Evolutionary conservation across 257 asterid species (phyloP), one percentile per base, ranked within the genome.

Genomic region (Lycium barbarum): DNA sequence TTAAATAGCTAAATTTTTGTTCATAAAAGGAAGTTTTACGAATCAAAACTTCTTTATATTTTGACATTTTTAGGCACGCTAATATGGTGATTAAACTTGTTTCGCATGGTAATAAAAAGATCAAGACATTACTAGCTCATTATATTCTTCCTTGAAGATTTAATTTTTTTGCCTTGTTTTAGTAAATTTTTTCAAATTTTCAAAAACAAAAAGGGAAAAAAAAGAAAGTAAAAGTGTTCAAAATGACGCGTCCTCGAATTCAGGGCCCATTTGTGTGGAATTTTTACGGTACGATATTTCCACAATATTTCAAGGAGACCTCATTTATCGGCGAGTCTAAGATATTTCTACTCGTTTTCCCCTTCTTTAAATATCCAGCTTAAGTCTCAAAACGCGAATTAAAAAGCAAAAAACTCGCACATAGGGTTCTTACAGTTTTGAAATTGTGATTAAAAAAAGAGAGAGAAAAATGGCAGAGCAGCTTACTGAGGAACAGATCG

Each of bases 401-500:
- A 26, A 26, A 74, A 49, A 49, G 6, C 61, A 74, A 49, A 73
- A 73, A 0, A 35, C 62, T 49, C 33, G 38, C 13, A 1, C 81
- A 74, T 22, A 74, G 63, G 82, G 49, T 76, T 76, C 26, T 49
- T 38, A 15, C 53, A 15, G 13, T 68, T 59, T 14, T 15, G 11
- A 22, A 73, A 20, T 73, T 51, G 80, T 47, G 18, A 81, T 20
- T 26, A 3, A 59, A 13, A 55, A 47, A 3, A 33, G 11, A 17
- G 7, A 36, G 49, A 33, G 38, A 7, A 51, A 20, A 76, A 88
- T 88, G 90, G 90, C 90, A 1, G 90, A 88, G 58, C 88, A 85
- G 80, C 83, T 88, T 70, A 88, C 90, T 8, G 88, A 85, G 85
- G 90, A 88, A 81, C 90, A 88, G 88, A 88, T 88, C 87, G 85